Evolutionary conservation across 768 basidiomycete species (phyloP), one percentile per base, ranked within the genome.

Genomic region (Russula abietina): DNA sequence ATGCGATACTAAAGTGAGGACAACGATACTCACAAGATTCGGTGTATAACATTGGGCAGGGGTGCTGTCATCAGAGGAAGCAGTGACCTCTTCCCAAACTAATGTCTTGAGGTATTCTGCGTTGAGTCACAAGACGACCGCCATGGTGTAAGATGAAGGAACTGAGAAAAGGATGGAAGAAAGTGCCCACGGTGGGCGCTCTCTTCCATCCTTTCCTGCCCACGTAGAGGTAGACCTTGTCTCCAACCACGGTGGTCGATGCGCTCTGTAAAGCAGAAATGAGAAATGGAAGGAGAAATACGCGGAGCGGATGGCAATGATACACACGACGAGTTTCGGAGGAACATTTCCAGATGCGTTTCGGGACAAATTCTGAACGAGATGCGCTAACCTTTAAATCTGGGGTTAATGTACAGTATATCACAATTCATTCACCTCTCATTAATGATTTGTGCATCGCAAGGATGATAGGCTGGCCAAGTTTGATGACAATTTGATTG

Each of bases 171-270:
- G 4, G 61, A 36, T 30, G 2, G 32, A n/a, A 14, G 8, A 22
- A 6, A 22, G 26, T 30, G 19, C 76, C 87, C n/a, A n/a, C n/a
- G n/a, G n/a, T n/a, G n/a, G n/a, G n/a, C n/a, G n/a, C n/a, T n/a
- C n/a, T n/a, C n/a, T n/a, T n/a, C n/a, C n/a, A n/a, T n/a, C n/a
- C n/a, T n/a, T n/a, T n/a, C n/a, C n/a, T n/a, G n/a, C n/a, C n/a
- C 76, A 92, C 91, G 71, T 95, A 96, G 38, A 97, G 83, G 72
- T 90, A 96, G 82, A 94, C 83, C 74, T 88, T 88, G 50, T 88
- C 87, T 53, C 89, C 90, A 38, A 93, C 82, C 63, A 93, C 87
- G 45, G 93, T 94, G n/a, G 91, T 91, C 9, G 91, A 92, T 26
- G 93, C 89, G 59, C 93, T 93, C 89, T 91, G 65, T 46, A 38